Evolutionary conservation across 1,139 yeast genomes (phyloP), one percentile per base, ranked within the genome.

Genomic region (Kurtzmaniella quercitrusa): DNA sequence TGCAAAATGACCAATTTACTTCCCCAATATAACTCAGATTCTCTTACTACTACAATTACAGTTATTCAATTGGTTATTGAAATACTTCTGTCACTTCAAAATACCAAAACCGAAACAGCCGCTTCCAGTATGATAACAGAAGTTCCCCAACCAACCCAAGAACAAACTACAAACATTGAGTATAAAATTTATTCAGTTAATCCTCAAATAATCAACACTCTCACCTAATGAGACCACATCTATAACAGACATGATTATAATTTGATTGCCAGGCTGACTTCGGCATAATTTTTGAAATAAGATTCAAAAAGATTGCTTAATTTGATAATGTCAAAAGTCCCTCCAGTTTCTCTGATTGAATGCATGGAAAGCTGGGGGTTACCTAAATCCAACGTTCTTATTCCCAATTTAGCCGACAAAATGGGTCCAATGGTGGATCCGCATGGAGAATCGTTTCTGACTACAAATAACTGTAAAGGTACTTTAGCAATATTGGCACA

Each of bases 371-470:
- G 71, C 60, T 91, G 95, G 2, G 98, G 96, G 59, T 88, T 89
- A 43, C 98, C 98, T 46, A 93, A 68, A 63, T 93, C 98, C 47
- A 93, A 66, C 2, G 97, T 88, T 59, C 95, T 77, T 39, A 93
- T 76, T 41, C 98, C 98, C 39, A 93, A 74, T 54, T 86, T 86
- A 3, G 96, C 84, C 26, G 96, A 84, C 47, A 93, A 69, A 60
- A 89, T 85, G 19, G 98, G 98, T 1, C 98, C 98, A 56, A 93
- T 93, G 2, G 98, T 93, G 2, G 96, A 85, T 1, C 98, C 98
- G 65, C 98, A 93, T 2, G 97, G 88, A 1, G 95, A 82, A 55
- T 87, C 96, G 59, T 93, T 93, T 47, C 94, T 77, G 20, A 86
- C 95, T 23, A 91, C 98, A 68, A 93, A 89, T 46, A 89, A 61